Base-by-base conservation (phyloP, 176 grass and related monocot genomes). In the Microstegium vimineum region DNA sequence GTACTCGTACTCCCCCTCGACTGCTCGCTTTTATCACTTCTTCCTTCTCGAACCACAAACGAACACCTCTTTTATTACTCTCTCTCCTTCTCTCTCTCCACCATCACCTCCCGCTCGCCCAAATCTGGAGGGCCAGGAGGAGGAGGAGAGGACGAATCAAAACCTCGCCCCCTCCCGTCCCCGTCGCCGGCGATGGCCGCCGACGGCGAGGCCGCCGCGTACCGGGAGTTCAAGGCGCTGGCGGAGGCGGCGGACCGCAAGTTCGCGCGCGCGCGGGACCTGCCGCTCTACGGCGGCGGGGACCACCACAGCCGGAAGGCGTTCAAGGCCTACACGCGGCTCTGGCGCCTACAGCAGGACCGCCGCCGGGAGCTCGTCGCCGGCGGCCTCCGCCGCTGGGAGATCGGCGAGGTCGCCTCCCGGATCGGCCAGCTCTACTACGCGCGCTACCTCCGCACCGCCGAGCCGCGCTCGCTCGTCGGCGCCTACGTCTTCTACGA, bases 351-450 rank as follows among this genome's bases (percentile, higher is more conserved):
- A 74, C 97, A 99, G 87, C 97, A 92, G 87, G 81, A 83, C 28
- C 87, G 86, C 32, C 93, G 97, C 16, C 76, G 69, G 28, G 87
- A 99, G 47, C 89, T 99, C 76, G 91, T 99, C 61, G 85, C 79
- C 0, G 84, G 37, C 6, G 97, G 97, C 26, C 88, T 99, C 4
- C 87, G 83, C 8, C 97, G 97, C 59, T 93, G 87, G 80, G 97
- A 96, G 87, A 96, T 99, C 59, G 97, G 97, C 33, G 97, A 99
- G 87, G 83, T 99, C 31, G 93, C 97, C 16, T 99, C 97, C 43
- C 91, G 97, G 89, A 96, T 99, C 97, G 97, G 97, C 6, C 97
- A 99, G 89, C 97, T 99, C 69, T 96, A 96, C 91, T 99, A 94
- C 77, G 85, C 87, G 54, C 93, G 92, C 81, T 99, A 99, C 93